Evolutionary conservation across 495 filamentous ascomycete genomes (phyloP).

Genomic region (Daldinia bambusicola): DNA sequence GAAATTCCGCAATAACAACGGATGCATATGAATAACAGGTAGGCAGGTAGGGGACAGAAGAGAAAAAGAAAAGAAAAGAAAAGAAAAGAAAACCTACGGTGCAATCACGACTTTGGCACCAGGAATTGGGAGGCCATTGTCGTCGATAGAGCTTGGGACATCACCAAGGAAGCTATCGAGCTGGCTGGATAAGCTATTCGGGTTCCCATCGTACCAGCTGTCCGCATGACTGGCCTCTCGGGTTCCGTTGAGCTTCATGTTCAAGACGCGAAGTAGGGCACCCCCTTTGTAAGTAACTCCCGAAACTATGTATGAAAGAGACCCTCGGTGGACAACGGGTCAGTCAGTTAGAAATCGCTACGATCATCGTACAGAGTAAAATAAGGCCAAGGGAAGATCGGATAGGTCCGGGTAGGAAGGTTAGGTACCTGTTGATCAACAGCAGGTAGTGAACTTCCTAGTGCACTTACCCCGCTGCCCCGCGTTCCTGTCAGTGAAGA

Average conservation of each 20-base stretch:
- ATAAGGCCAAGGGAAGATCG: slow-evolving; percentile 10
- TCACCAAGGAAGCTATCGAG: slow-evolving; percentile 81
- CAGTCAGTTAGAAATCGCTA: background rate
- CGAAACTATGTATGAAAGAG: background rate
- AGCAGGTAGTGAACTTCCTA: slow-evolving; percentile 1
- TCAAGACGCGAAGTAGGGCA: slow-evolving; percentile 1
- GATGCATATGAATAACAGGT: slow-evolving; percentile 4
- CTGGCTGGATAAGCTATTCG: slow-evolving; percentile 68
- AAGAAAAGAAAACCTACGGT: slow-evolving; percentile 72
- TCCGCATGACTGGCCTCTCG: slow-evolving; percentile 72
- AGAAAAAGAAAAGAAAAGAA: slow-evolving; percentile 32
- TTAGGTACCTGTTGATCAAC: slow-evolving; percentile 38
- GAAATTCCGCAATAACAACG: slow-evolving; percentile 19
- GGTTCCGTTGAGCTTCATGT: slow-evolving; percentile 51
- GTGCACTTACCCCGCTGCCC: slow-evolving; percentile 41
- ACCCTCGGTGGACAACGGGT: slow-evolving; percentile 6
- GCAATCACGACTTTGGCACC: slow-evolving; percentile 92
- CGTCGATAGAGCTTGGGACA: slow-evolving; percentile 72
- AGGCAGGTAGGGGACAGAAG: slow-evolving; percentile 3
- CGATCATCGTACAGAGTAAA: background rate
- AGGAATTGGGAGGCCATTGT: slow-evolving; percentile 70
- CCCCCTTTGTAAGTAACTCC: slow-evolving; percentile 2
- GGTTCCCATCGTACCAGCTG: slow-evolving; percentile 80
- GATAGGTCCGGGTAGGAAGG: slow-evolving; percentile 29
- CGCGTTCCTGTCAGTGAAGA: slow-evolving; percentile 19